These are phyloP conservation scores for Hypoxylon sp. DNA, from an alignment of 2,329 filamentous ascomycete genomes.

Conservation along the genomic window DNA sequence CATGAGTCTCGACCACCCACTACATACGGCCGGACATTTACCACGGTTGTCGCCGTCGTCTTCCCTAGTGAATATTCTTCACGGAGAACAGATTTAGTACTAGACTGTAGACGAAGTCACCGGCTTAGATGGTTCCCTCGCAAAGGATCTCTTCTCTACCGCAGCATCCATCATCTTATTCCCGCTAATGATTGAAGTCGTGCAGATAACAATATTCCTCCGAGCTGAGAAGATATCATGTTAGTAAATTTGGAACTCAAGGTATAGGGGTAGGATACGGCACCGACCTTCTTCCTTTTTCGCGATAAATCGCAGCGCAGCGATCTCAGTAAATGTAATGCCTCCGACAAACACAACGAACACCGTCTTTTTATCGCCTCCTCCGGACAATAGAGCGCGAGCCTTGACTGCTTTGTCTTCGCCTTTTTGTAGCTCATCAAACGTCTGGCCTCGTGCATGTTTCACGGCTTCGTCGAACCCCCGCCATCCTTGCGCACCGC, in stretches of 20 bases:
- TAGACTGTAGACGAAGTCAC: conserved; percentile 32
- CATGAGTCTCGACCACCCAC: conserved; percentile 4
- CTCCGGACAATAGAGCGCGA: conserved; percentile 82
- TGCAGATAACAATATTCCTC: conserved; percentile 89
- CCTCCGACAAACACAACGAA: conserved; percentile 99
- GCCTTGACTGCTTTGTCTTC: conserved; percentile 94
- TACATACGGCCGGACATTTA: conserved; percentile 8
- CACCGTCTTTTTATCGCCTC: conserved; percentile 82
- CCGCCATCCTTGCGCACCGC: conserved; percentile 84
- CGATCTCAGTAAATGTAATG: conserved; percentile 95
- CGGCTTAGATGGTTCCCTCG: conserved; percentile 55
- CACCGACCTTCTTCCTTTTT: conserved; percentile 79
- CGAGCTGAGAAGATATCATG: conserved; percentile 63
- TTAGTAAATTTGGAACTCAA: conserved; percentile 29
- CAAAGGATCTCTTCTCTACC: conserved; percentile 78
- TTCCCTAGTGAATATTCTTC: background rate
- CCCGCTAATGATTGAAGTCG: conserved; percentile 91
- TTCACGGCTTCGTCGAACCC: conserved; percentile 94
- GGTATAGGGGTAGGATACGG: conserved; percentile 16
- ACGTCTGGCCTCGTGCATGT: conserved; percentile 87
- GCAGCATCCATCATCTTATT: conserved; percentile 89
- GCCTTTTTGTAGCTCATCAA: conserved; percentile 92
- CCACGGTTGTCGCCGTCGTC: background rate
- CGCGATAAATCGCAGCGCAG: conserved; percentile 90
- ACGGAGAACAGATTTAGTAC: conserved; percentile 11